Base-by-base conservation (phyloP, 306 rosid genomes). In the Luffa acutangula region DNA sequence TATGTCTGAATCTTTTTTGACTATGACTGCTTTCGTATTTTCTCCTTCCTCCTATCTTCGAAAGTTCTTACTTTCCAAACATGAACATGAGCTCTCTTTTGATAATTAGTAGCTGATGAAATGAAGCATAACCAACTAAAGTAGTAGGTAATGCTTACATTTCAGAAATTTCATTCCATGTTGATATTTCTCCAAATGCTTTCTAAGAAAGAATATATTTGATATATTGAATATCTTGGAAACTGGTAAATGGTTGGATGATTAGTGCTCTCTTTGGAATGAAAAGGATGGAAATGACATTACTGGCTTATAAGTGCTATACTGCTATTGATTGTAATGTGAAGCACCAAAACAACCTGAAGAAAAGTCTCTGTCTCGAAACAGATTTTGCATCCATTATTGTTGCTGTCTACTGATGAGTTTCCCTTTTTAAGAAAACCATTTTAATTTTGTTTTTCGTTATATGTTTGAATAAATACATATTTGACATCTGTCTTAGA, bases 231-330 rank as follows among this genome's bases (percentile, higher is more conserved):
- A 43, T 67, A 42, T 67, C 34, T 42, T 41, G 49, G 75, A 67
- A 39, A 8, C 33, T 36, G 49, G 73, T 39, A 17, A 67, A 17
- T 17, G 75, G 75, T 67, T 41, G 75, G 75, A 39, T 67, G 33
- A 67, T 36, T 65, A 41, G 33, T 67, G 74, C 51, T 67, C 14
- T 67, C 33, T 52, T 41, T 67, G 74, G 51, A 67, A 43, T 20
- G 76, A 45, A 46, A 71, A 71, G 7, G 76, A 70, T 70, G 76
- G 76, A 45, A 70, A 70, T 45, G 37, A 20, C 76, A 71, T 71
- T 71, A 20, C 39, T 43, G 54, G 39, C 56, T 43, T 37, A 46
- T 20, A 42, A 45, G 31, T 25, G 31, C 31, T 25, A 25, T 25
- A 25, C 54, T 70, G 3, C 39, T 70, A 45, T 70, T 42, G 76